Conservation (phyloP, 805 yeast genomes). For the Metschnikowia anglica region DNA sequence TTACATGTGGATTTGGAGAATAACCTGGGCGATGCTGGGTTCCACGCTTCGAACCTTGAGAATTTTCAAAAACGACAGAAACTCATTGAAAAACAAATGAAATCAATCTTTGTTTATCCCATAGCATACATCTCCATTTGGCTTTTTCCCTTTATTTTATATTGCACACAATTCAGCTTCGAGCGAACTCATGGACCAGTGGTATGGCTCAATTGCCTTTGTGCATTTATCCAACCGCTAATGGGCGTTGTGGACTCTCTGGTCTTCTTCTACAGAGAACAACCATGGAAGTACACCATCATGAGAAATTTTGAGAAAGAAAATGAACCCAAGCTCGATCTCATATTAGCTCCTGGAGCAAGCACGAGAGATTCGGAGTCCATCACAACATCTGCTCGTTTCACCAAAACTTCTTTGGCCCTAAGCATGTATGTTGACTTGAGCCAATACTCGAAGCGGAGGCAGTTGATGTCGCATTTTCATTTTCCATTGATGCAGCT, state of each 20-base stretch:
- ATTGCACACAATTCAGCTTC: slow-evolving; percentile 53
- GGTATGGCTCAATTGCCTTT: slow-evolving; percentile 61
- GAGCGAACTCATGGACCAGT: slow-evolving; percentile 50
- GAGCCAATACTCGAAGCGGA: slow-evolving; percentile 37
- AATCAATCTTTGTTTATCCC: slow-evolving; percentile 80
- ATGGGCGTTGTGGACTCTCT: slow-evolving; percentile 74
- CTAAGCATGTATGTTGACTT: slow-evolving; percentile 31
- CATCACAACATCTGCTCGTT: slow-evolving; percentile 26
- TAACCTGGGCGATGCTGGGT: slow-evolving; percentile 32
- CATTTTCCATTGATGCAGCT: slow-evolving; percentile 46
- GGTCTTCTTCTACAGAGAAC: slow-evolving; percentile 75
- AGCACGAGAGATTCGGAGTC: slow-evolving; percentile 23
- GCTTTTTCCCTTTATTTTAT: slow-evolving; percentile 74
- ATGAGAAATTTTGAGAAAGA: slow-evolving; percentile 40
- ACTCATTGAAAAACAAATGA: slow-evolving; percentile 73
- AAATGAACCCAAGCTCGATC: slow-evolving; percentile 29
- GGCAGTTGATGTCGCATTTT: slow-evolving; percentile 35
- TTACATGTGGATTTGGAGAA: slow-evolving; percentile 22
- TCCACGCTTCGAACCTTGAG: slow-evolving; percentile 61
- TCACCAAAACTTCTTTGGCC: slow-evolving; percentile 29
- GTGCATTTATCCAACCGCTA: slow-evolving; percentile 78
- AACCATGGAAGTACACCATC: slow-evolving; percentile 65
- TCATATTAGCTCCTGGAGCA: slow-evolving; percentile 5
- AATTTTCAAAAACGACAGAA: slow-evolving; percentile 62
- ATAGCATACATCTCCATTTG: slow-evolving; percentile 76